Percentiles rank a stretch among this genome's conserved stretches.
Evolutionary conservation across 139 green algal species (phyloP).

Genomic region (Coelastrella sp.): DNA sequence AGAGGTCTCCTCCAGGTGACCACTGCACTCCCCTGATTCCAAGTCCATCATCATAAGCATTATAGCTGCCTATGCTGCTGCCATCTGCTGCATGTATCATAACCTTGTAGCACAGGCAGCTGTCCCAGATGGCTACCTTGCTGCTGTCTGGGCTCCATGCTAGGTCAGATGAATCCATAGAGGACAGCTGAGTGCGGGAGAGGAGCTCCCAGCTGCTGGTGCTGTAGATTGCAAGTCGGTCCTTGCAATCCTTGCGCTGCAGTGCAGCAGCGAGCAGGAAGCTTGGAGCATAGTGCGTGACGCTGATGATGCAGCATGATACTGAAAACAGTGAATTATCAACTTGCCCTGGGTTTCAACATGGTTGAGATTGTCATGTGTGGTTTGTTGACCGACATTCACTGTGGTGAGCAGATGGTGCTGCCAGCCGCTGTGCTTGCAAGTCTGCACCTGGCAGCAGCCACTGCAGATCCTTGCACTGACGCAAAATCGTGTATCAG

Average conservation of each 20-base stretch:
- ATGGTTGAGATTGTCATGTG: too few relatives aligned
- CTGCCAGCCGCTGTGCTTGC: too few relatives aligned
- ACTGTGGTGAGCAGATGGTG: too few relatives aligned
- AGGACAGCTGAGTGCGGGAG: slow-evolving; percentile 42
- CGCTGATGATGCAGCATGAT: neutral
- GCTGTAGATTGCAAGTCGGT: slow-evolving; percentile 73
- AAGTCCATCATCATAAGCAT: slow-evolving; percentile 65
- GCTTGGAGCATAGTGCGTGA: too few relatives aligned
- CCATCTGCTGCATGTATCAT: slow-evolving; percentile 37
- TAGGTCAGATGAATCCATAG: slow-evolving; percentile 71
- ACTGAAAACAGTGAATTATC: too few relatives aligned
- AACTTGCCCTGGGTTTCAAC: too few relatives aligned
- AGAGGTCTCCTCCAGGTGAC: slow-evolving; percentile 74
- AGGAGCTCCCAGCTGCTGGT: slow-evolving; percentile 37
- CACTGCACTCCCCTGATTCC: slow-evolving; percentile 74
- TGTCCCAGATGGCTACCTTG: slow-evolving; percentile 80
- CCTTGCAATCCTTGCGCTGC: slow-evolving; percentile 82
- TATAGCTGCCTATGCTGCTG: slow-evolving; percentile 25
- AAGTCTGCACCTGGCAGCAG: neutral
- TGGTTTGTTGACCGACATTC: too few relatives aligned
- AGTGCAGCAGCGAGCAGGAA: neutral
- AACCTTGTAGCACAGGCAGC: slow-evolving; percentile 66
- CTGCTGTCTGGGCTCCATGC: slow-evolving; percentile 68
- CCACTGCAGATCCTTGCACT: too few relatives aligned
- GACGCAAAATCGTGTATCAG: too few relatives aligned